A percentile compares a stretch with the other conserved stretches of the same genome.
phyloP scores from a whole-genome alignment of 768 basidiomycete genomes.

The Trametes gibbosa region DNA sequence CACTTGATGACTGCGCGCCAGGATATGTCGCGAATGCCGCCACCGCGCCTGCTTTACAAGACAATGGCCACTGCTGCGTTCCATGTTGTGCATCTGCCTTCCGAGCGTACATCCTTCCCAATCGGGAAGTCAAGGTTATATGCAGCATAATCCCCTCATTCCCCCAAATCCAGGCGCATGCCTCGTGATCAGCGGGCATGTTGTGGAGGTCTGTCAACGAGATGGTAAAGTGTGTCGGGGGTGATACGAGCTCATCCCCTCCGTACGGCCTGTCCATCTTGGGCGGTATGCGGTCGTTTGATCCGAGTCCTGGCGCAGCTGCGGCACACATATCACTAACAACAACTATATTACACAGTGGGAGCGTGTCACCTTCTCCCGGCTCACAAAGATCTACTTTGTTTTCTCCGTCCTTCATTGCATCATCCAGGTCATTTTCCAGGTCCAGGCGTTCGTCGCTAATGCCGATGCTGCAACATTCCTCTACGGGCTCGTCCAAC shows the following conservation, averaged over 20 bases:
- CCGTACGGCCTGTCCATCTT: too few species aligned
- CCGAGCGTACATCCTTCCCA: too few species aligned
- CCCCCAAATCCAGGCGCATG: too few species aligned
- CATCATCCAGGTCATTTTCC: conserved; percentile 63
- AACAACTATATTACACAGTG: conserved; percentile 42
- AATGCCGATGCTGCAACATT: conserved; percentile 58
- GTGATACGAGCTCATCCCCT: too few species aligned
- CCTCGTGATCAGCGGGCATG: too few species aligned
- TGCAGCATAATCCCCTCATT: too few species aligned
- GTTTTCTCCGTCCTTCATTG: conserved; percentile 66
- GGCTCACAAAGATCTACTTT: conserved; percentile 63
- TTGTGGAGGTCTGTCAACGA: too few species aligned
- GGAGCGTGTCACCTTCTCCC: conserved; percentile 67
- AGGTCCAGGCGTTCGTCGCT: conserved; percentile 62
- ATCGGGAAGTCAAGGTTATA: too few species aligned
- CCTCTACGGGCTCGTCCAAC: conserved; percentile 47
- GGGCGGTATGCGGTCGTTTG: neutral
- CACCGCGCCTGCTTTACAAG: neutral
- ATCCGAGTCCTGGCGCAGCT: neutral
- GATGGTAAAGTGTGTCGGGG: too few species aligned
- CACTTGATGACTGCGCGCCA: neutral
- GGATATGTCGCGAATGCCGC: neutral
- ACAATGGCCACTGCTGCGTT: neutral
- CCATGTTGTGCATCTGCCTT: too few species aligned
- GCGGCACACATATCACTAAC: too few species aligned